Conservation (phyloP, 208 protist species). For the Acanthamoeba sp. region DNA sequence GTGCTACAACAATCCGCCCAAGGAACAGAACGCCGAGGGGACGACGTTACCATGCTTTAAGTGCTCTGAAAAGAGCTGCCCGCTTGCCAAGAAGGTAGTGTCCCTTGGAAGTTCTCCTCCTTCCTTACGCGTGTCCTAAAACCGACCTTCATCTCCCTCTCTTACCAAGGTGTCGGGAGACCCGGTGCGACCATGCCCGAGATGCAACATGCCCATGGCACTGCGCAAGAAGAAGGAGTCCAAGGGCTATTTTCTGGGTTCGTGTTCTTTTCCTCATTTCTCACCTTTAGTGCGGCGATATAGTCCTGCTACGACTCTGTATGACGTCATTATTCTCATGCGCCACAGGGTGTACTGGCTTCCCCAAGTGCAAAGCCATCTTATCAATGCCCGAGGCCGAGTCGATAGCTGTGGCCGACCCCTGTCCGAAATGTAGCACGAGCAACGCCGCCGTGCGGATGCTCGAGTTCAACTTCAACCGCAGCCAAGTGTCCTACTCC, state of each 20-base stretch:
- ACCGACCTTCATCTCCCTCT: not conserved
- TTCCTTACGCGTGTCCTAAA: not conserved
- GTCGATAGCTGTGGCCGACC: not conserved
- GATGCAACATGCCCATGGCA: constrained; percentile 18
- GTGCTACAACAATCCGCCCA: constrained; percentile 42
- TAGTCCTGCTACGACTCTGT: not conserved
- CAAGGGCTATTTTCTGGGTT: constrained; percentile 4
- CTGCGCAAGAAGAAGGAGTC: constrained; percentile 33
- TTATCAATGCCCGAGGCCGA: not conserved
- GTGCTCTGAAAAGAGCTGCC: constrained; percentile 20
- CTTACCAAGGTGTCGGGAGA: not conserved
- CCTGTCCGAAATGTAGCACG: not conserved
- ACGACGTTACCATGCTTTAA: constrained; percentile 32
- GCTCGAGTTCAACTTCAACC: constrained; percentile 38
- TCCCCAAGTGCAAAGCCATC: constrained; percentile 56
- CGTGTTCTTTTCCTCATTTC: not conserved
- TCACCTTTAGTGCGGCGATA: not conserved
- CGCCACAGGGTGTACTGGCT: not conserved
- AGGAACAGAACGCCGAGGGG: not conserved
- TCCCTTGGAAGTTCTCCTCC: no score
- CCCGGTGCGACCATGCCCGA: constrained; percentile 26
- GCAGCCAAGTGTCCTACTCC: not conserved
- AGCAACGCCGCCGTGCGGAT: constrained; percentile 1
- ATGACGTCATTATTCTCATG: not conserved
- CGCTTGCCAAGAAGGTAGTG: constrained; percentile 16